Evolutionary conservation across 306 rosid species (phyloP), one percentile per base, ranked within the genome.

Genomic region (Prinsepia uniflora): DNA sequence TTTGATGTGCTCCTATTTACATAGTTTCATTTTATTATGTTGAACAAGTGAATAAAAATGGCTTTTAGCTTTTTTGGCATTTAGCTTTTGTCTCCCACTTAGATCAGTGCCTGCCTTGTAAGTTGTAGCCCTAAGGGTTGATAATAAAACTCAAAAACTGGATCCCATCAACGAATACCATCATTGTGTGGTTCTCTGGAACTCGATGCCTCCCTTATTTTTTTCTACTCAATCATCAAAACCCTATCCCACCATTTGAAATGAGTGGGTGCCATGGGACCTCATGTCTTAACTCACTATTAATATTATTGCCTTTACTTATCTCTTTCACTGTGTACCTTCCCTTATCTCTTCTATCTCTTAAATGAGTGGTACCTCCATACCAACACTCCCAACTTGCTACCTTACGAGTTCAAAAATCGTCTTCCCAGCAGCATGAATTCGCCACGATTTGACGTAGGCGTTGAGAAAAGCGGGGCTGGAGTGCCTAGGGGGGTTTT

Each of bases 331-430:
- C 53, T 41, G 13, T 53, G 65, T 64, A 70, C 74, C 74, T 70
- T 43, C 20, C 43, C 74, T 42, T 22, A 44, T 43, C 20, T 56
- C 74, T 42, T 22, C 39, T 43, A 24, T 17, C 34, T 15, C 74
- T 43, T 70, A 10, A 43, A 70, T 70, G 17, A 42, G 55, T 42
- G 65, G 64, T 42, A 70, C 65, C 74, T 56, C 55, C 65, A 22
- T 70, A 30, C 4, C 2, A 30, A 30, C 3, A 30, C 36, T 30
- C 4, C 36, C 36, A 30, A 30, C 36, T 30, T 30, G 2, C 36
- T 30, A 3, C 3, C 36, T 30, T 30, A 30, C 36, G 1, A n/a
- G 30, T 24, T 24, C 30, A 24, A 24, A 24, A 24, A 24, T 24
- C 36, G 36, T 30, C 2, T 30, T 2, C 4, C 36, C 3, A 3